phyloP scores from a whole-genome alignment of 2,329 filamentous ascomycete species.

The Aspergillus vadensis region DNA sequence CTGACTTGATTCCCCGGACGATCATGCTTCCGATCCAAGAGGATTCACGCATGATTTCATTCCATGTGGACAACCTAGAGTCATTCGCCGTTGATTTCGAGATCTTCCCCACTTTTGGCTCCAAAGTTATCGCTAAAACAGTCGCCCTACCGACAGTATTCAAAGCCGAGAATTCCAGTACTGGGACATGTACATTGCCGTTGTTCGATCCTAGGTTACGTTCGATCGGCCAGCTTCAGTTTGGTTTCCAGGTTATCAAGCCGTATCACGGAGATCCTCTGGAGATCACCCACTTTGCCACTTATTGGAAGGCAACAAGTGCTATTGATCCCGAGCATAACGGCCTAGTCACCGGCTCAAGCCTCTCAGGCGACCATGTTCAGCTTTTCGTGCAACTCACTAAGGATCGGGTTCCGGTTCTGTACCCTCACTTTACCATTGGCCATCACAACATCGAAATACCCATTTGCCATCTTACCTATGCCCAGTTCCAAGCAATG shows the following conservation, averaged over 20 bases:
- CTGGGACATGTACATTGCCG: conserved; percentile 79
- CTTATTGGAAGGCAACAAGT: conserved; percentile 98
- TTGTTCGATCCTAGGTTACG: conserved; percentile 89
- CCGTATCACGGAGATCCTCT: conserved; percentile 89
- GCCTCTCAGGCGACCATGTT: conserved; percentile 92
- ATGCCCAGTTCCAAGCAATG: conserved; percentile 56
- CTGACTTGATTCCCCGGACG: conserved; percentile 94
- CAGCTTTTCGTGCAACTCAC: conserved; percentile 90
- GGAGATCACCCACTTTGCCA: conserved; percentile 97
- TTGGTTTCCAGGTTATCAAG: conserved; percentile 94
- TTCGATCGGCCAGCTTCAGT: conserved; percentile 90
- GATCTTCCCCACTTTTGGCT: conserved; percentile 95
- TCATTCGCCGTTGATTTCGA: conserved; percentile 96
- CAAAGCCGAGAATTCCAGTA: conserved; percentile 71
- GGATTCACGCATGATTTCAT: conserved; percentile 88
- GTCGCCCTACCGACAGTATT: conserved; percentile 89
- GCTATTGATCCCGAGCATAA: conserved; percentile 83
- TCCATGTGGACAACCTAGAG: conserved; percentile 92
- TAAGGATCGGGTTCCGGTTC: conserved; percentile 78
- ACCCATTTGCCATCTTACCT: conserved; percentile 76
- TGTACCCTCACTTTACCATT: conserved; percentile 85
- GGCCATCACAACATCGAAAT: conserved; percentile 75
- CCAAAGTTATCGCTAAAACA: conserved; percentile 94
- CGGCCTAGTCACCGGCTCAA: conserved; percentile 90
- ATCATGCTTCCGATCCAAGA: conserved; percentile 95